phyloP scores from a whole-genome alignment of 257 asterid species.

The Agastache rugosa region DNA sequence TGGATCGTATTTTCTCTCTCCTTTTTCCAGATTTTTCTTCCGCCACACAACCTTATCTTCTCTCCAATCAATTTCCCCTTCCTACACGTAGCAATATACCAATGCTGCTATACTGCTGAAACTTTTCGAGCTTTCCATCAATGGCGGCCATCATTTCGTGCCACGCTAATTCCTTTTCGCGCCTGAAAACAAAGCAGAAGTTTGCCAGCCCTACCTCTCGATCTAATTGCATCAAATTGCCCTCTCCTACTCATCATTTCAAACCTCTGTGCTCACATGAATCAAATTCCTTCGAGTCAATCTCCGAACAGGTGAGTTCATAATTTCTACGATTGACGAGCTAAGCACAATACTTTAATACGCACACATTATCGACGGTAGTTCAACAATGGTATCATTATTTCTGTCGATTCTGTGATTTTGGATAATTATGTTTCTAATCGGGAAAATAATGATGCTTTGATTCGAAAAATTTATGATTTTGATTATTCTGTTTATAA shows the following conservation, averaged over 20 bases:
- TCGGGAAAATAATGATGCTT: constrained; percentile 1
- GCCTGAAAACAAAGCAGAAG: constrained; percentile 38
- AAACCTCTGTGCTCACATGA: constrained; percentile 49
- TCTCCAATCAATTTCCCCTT: constrained; percentile 14
- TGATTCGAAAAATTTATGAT: not conserved
- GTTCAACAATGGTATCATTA: not conserved
- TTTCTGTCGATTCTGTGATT: not conserved
- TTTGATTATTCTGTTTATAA: too few relatives aligned
- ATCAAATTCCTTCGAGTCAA: constrained; percentile 42
- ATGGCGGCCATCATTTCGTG: constrained; percentile 77
- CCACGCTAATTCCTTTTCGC: constrained; percentile 55
- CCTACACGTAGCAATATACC: constrained; percentile 4
- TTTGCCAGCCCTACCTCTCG: constrained; percentile 34
- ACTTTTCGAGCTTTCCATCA: constrained; percentile 39
- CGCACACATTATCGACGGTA: not conserved
- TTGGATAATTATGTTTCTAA: not conserved
- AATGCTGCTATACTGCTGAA: constrained; percentile 46
- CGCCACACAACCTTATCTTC: constrained; percentile 56
- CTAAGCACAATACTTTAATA: not conserved
- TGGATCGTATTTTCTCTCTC: constrained; percentile 38
- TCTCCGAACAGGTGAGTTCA: constrained; percentile 58
- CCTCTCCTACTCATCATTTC: constrained; percentile 36
- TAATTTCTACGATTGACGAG: not conserved
- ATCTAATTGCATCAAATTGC: constrained; percentile 36
- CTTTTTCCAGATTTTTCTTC: constrained; percentile 31